A percentile compares a stretch with the other conserved stretches of the same genome.
phyloP scores from a whole-genome alignment of 257 asterid genomes.

The Salvia rosmarinus region DNA sequence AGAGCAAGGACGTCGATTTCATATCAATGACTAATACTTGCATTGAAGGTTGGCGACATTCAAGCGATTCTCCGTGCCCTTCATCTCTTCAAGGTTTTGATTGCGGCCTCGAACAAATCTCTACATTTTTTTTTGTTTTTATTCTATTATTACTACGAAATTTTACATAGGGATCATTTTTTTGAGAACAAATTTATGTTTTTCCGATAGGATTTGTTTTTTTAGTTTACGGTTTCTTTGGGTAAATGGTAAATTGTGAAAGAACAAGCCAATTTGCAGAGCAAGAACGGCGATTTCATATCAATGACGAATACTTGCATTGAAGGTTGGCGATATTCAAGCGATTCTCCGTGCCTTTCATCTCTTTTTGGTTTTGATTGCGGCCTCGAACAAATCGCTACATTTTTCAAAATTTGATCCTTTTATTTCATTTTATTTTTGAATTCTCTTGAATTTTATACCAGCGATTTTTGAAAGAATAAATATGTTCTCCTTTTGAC shows the following conservation, averaged over 20 bases:
- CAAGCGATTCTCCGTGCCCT: constrained; percentile 74
- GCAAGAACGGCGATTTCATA: constrained; percentile 52
- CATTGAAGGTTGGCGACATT: constrained; percentile 73
- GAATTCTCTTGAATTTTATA: too few relatives aligned
- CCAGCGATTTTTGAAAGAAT: too few relatives aligned
- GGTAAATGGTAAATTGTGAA: too few relatives aligned
- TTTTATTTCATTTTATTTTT: too few relatives aligned
- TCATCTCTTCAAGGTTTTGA: constrained; percentile 46
- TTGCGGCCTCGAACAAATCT: constrained; percentile 73
- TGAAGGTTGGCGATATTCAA: constrained; percentile 64
- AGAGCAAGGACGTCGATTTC: constrained; percentile 62
- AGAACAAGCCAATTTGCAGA: constrained; percentile 60
- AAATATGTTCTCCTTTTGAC: too few relatives aligned
- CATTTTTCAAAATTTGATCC: constrained; percentile 10
- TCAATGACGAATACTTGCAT: constrained; percentile 61
- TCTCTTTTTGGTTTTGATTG: constrained; percentile 44
- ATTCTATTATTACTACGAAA: too few relatives aligned
- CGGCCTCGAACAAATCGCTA: constrained; percentile 75
- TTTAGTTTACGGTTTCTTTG: too few relatives aligned
- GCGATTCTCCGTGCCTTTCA: constrained; percentile 81
- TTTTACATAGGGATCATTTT: too few relatives aligned
- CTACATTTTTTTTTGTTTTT: constrained; percentile 46
- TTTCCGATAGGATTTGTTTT: too few relatives aligned
- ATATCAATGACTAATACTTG: constrained; percentile 53
- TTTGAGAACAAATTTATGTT: background rate